Base-by-base conservation (phyloP, 345 rosid species). In the Euphorbia lathyris region DNA sequence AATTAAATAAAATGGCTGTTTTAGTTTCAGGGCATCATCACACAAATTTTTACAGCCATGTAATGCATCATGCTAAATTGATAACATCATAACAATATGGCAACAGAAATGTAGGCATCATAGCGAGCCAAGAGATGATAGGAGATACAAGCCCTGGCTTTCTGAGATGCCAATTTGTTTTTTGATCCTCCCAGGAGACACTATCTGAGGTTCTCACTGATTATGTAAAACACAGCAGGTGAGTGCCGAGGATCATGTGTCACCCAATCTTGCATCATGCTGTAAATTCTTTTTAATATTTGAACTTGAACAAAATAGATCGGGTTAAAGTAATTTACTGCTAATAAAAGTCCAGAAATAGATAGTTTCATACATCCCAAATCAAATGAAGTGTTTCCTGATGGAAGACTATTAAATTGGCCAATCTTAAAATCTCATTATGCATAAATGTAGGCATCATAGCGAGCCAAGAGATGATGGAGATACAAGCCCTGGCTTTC, bases 51-150 rank as follows among this genome's bases (percentile, higher is more conserved):
- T 26, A 45, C 55, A 12, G 67, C 23, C 13, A 45, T 1, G 22
- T 25, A 3, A 0, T 64, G 67, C 38, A 7, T 45, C 66, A 63
- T 63, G 66, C n/a, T 63, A n/a, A 22, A 63, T 5, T 25, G 38
- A 60, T 19, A 58, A 34, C 36, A 32, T 45, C n/a, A 60, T 19
- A 58, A 60, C 36, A 32, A n/a, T 22, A 62, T 43, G 23, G 67
- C 13, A 43, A 40, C 29, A 25, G 67, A 22, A 63, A 10, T 64
- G 55, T 64, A 45, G 67, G 38, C 67, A 43, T 64, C 55, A 64
- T 43, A 64, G 67, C 67, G 67, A 64, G 67, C 67, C 67, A 64
- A 64, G 67, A 30, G 67, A 34, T 64, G 38, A 64, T 45, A 45
- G 36, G 38, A 45, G 8, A 45, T 11, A 64, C 48, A 64, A 64